Evolutionary conservation across 2,329 filamentous ascomycete species (phyloP), one percentile per base, ranked within the genome.

Genomic region (Fusarium luffae): DNA sequence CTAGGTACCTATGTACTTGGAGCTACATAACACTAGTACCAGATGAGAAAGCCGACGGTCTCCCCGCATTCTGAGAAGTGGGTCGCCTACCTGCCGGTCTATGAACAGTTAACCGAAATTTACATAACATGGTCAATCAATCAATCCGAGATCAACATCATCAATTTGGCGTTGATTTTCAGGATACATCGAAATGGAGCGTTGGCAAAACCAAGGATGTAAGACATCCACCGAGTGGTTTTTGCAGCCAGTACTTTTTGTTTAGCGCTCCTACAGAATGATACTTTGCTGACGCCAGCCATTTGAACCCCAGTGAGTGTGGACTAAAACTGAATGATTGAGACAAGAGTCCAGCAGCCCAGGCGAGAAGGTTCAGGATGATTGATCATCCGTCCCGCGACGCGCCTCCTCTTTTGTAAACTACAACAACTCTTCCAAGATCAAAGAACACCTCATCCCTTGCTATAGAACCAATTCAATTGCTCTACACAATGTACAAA

Each of bases 271-370:
- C 19, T 34, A 12, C 30, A 34, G 9, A 14, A 50, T 25, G 21
- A 18, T 25, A 50, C 48, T 50, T 48, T 50, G 48, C 21, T 50
- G 48, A 50, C 48, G 48, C 48, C 48, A 50, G 30, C 30, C 48
- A 27, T 27, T 27, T 10, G 3, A 27, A 27, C 25, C 25, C 25
- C 25, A 27, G 21, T 23, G 3, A 27, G 25, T 27, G 9, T 27
- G 9, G 25, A 27, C 25, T 27, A 27, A 27, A 5, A 23, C 21
- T 23, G 21, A 23, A 23, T 23, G 21, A 10, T 10, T 27, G 25
- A 10, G 25, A 27, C 25, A 10, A 27, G 8, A 27, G 25, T 4
- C 21, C 21, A 23, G 21, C 25, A 27, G 25, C 25, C 25, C 25
- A 27, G 9, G 25, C 25, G 25, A 27, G 25, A 27, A 27, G 25